Base-by-base conservation (phyloP, 148 eudicot species). In the Vaccinium vitisidaea region DNA sequence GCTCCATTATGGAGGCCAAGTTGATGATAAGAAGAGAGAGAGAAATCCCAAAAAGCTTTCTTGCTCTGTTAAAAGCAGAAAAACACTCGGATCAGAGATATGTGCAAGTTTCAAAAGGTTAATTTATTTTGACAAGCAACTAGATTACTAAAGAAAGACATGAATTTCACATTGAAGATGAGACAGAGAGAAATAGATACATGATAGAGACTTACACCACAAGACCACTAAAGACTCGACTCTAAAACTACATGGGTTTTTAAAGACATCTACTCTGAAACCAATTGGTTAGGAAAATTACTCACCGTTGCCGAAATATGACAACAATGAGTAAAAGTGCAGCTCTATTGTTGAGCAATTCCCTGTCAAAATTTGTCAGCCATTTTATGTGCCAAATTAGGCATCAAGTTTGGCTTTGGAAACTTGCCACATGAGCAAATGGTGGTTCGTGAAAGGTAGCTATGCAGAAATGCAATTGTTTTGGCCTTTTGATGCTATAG, bases 1-100 rank as follows among this genome's bases (percentile, higher is more conserved):
- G 90, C 87, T 97, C 99, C 95, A 97, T 92, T 58, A 97, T 91
- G 16, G 98, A 93, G 52, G 98, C 99, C 92, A 97, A 80, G 91
- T 97, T 97, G 86, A 97, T 93, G 84, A 97, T 94, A 49, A 96
- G 84, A 19, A 96, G 86, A 71, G 99, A 94, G 15, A 96, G 93
- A 73, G 99, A 96, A 75, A 93, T 78, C 81, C 99, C 97, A 5
- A 92, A 92, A 63, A 93, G 56, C 85, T 82, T 96, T 83, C 91
- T 91, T 82, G 90, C 86, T 83, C 98, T 94, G 92, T 55, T 77
- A 83, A 80, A 74, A 50, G 76, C 50, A 18, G 19, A 12, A 71
- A 58, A 65, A 16, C 63, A 3, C 46, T 9, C 9, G 21, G 43
- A 61, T 75, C 50, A 85, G 84, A 73, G 80, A 70, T 56, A 19